Conservation (phyloP, 2,329 filamentous ascomycete species). For the Tolypocladium paradoxum region DNA sequence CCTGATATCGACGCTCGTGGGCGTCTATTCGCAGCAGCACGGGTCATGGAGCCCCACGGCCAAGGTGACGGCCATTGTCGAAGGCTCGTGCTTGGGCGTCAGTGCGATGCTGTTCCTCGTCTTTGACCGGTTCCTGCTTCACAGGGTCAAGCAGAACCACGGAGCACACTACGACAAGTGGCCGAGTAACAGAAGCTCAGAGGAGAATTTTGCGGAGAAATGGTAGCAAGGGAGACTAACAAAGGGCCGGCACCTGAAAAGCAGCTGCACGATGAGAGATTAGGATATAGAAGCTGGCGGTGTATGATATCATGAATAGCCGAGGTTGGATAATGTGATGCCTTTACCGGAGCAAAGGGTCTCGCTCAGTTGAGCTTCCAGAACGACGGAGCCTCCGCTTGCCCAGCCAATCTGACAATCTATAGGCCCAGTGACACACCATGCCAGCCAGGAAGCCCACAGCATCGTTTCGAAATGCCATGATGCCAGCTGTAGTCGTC, state of each 20-base stretch:
- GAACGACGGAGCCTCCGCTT: constrained; percentile 21
- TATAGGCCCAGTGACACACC: constrained; percentile 63
- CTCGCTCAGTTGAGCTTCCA: constrained; percentile 15
- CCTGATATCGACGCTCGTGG: constrained; percentile 36
- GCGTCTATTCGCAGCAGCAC: constrained; percentile 35
- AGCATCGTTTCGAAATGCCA: constrained; percentile 85
- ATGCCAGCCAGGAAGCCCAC: constrained; percentile 78
- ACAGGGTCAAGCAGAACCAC: constrained; percentile 18
- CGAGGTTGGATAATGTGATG: not conserved
- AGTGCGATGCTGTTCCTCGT: constrained; percentile 17
- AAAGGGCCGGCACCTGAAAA: not conserved
- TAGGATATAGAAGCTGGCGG: not conserved
- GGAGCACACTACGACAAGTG: constrained; percentile 11
- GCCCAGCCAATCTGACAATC: constrained; percentile 30
- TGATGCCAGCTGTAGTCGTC: constrained; percentile 67
- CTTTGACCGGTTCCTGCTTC: constrained; percentile 19
- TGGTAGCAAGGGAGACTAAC: not conserved
- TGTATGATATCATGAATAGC: not conserved
- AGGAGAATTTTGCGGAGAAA: not conserved
- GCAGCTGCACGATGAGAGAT: not conserved
- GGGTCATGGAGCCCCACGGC: constrained; percentile 34
- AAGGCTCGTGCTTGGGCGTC: constrained; percentile 16
- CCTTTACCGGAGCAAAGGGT: constrained; percentile 17
- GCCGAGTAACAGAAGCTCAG: constrained; percentile 1
- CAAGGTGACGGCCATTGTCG: constrained; percentile 23